Evolutionary conservation across 2,329 filamentous ascomycete genomes (phyloP).

Genomic region (Aspergillus awamori): DNA sequence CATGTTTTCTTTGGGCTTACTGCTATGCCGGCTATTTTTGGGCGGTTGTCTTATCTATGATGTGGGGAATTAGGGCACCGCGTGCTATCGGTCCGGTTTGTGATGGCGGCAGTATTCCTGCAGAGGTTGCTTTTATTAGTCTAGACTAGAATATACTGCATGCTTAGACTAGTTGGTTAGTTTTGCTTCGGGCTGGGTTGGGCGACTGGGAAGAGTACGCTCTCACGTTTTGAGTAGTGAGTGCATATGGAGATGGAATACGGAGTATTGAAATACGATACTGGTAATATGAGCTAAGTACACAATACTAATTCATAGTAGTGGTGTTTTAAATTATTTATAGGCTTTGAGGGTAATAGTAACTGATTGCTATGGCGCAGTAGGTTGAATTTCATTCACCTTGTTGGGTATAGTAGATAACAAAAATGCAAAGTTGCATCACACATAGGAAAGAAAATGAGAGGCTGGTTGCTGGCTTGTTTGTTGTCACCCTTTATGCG

Average conservation of each 20-base stretch:
- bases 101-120: background rate
- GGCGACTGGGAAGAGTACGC: background rate
- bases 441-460: background rate
- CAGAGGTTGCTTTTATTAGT: background rate
- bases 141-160: background rate
- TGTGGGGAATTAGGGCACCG: background rate
- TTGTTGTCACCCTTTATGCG: background rate
- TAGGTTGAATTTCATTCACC: background rate
- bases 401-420: background rate
- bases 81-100: background rate
- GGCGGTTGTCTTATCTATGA: constrained; percentile 1
- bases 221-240: background rate
- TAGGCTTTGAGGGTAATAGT: background rate
- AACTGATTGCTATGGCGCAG: background rate
- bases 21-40: constrained; percentile 5
- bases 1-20: too few species aligned
- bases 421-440: background rate
- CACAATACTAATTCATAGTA: too few species aligned
- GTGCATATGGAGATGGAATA: background rate
- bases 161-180: background rate
- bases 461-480: background rate
- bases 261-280: too few species aligned
- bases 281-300: too few species aligned
- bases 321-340: background rate
- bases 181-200: background rate